Conservation (phyloP, 495 filamentous ascomycete species). For the Sabuloglossum arenarium region DNA sequence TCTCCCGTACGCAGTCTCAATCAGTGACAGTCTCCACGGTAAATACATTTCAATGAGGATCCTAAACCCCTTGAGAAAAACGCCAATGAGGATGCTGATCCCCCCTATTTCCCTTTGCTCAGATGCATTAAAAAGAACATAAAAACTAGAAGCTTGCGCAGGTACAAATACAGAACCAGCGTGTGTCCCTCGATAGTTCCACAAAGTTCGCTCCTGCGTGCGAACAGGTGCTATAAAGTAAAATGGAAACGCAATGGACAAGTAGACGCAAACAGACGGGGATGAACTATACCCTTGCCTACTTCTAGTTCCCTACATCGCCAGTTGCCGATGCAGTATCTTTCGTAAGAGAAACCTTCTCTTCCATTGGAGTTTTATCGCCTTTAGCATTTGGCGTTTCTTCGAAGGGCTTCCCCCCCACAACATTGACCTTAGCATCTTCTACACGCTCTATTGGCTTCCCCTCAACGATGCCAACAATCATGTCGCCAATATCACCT, state of each 20-base stretch:
- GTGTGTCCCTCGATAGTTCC: background rate
- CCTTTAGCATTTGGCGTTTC: background rate
- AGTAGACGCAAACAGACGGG: background rate
- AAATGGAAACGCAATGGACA: background rate
- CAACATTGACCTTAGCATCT: background rate
- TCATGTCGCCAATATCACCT: conserved; percentile 41
- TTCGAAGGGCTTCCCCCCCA: background rate
- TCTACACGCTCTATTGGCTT: conserved; percentile 23
- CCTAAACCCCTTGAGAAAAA: background rate
- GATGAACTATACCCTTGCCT: background rate
- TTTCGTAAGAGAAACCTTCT: background rate
- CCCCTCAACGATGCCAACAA: conserved; percentile 43
- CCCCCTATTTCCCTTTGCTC: background rate
- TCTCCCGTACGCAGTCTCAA: background rate
- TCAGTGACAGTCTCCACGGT: background rate
- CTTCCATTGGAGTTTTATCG: background rate
- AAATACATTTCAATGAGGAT: background rate
- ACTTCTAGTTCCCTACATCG: background rate
- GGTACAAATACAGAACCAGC: background rate
- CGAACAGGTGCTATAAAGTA: background rate
- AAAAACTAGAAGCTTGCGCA: background rate
- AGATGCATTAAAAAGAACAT: background rate
- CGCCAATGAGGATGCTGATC: background rate
- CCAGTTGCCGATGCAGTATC: background rate
- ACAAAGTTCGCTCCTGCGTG: background rate